A percentile compares a stretch with the other conserved stretches of the same genome.
phyloP scores from a whole-genome alignment of 306 rosid species.

The Lupinus albus region DNA sequence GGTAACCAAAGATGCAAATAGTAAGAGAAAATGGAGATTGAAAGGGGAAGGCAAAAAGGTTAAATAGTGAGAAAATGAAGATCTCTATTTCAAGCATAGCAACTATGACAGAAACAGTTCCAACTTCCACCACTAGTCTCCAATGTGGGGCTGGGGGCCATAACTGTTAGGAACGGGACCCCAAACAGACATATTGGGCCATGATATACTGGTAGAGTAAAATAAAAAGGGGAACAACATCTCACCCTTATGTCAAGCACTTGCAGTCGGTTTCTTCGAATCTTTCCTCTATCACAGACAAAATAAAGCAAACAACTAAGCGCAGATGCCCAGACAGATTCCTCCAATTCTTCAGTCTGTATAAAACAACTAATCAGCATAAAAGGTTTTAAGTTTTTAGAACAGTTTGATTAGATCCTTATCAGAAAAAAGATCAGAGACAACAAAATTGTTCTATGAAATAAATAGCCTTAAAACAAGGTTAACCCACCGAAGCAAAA shows the following conservation, averaged over 20 bases:
- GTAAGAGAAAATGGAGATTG: slow-evolving; percentile 13
- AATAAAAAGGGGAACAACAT: slow-evolving; percentile 22
- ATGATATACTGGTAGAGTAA: slow-evolving; percentile 9
- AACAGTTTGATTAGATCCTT: slow-evolving; percentile 15
- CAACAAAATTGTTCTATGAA: slow-evolving; percentile 38
- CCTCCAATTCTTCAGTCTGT: slow-evolving; percentile 91
- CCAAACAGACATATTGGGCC: too few species aligned
- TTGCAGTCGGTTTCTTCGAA: slow-evolving; percentile 73
- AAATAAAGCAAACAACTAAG: slow-evolving; percentile 97
- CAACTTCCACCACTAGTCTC: slow-evolving; percentile 1
- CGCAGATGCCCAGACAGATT: slow-evolving; percentile 97
- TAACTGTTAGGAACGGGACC: too few species aligned
- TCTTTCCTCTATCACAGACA: slow-evolving; percentile 91
- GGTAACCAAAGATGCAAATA: background rate
- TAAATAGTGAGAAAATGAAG: slow-evolving; percentile 12
- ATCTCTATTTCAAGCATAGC: background rate
- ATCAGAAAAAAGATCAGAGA: slow-evolving; percentile 20
- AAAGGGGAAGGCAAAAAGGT: background rate
- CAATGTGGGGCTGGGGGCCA: background rate
- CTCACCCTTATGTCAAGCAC: slow-evolving; percentile 97
- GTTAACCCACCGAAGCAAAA: slow-evolving; percentile 14
- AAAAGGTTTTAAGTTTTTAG: slow-evolving; percentile 20
- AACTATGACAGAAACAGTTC: background rate
- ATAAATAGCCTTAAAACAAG: background rate
- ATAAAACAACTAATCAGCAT: slow-evolving; percentile 34